Evolutionary conservation across 495 filamentous ascomycete genomes (phyloP).

Genomic region (Podospora australis): DNA sequence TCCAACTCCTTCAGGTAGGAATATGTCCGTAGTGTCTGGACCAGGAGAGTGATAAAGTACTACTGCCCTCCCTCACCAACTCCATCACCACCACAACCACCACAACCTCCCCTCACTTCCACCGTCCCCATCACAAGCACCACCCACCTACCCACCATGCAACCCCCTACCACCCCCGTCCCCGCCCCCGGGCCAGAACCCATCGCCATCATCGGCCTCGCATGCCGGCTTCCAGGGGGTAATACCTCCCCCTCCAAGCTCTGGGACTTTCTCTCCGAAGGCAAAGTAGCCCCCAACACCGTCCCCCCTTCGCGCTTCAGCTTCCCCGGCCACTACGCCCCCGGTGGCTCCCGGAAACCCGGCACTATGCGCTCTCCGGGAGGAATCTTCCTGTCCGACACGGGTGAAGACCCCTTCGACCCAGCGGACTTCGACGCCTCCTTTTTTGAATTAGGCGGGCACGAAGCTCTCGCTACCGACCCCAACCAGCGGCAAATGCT

Average conservation of each 20-base stretch:
- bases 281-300: slow-evolving; percentile 31
- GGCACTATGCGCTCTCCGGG: slow-evolving; percentile 40
- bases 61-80: no score
- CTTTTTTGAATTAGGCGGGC: slow-evolving; percentile 51
- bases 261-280: slow-evolving; percentile 41
- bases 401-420: no score
- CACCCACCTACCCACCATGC: no score
- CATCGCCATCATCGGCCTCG: slow-evolving; percentile 54
- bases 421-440: slow-evolving; percentile 49
- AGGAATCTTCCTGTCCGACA: slow-evolving; percentile 44
- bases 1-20: no score
- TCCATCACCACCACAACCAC: no score
- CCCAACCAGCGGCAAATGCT: slow-evolving; percentile 50
- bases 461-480: slow-evolving; percentile 55
- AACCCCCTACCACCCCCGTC: no score
- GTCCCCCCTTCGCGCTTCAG: slow-evolving; percentile 48
- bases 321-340: slow-evolving; percentile 44
- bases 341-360: slow-evolving; percentile 38
- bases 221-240: slow-evolving; percentile 55
- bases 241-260: slow-evolving; percentile 44
- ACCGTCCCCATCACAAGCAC: no score
- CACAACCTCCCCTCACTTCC: no score
- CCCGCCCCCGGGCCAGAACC: slow-evolving; percentile 38
- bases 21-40: no score
- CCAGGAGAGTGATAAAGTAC: no score